A percentile compares a stretch with the other conserved stretches of the same genome.
Conservation (phyloP, 495 filamentous ascomycete genomes). For the Zalerion maritima region DNA sequence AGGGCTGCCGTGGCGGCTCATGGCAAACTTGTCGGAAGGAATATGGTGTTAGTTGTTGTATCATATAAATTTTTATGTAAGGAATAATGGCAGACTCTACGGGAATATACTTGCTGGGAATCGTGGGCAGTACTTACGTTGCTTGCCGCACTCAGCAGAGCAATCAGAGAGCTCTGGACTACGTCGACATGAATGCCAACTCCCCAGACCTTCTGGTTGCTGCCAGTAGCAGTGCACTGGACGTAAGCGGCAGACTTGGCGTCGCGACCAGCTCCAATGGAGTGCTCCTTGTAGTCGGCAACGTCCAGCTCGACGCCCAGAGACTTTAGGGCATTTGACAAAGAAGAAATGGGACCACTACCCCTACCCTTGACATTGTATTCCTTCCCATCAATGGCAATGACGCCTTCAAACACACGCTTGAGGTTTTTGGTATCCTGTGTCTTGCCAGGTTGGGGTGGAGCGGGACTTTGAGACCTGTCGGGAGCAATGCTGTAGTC, state of each 20-base stretch:
- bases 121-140: slow-evolving; percentile 71
- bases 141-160: slow-evolving; percentile 74
- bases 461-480: slow-evolving; percentile 61
- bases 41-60: slow-evolving; percentile 7
- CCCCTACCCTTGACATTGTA: slow-evolving; percentile 66
- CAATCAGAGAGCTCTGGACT: slow-evolving; percentile 81
- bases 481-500: slow-evolving; percentile 89
- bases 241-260: slow-evolving; percentile 91
- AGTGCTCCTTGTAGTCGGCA: slow-evolving; percentile 90
- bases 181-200: slow-evolving; percentile 93
- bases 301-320: slow-evolving; percentile 90
- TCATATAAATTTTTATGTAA: no score
- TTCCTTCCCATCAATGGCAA: slow-evolving; percentile 70
- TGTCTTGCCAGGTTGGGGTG: slow-evolving; percentile 50
- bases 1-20: slow-evolving; percentile 40
- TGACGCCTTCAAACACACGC: slow-evolving; percentile 74
- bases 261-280: slow-evolving; percentile 63
- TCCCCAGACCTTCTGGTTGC: slow-evolving; percentile 70
- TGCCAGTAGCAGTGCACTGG: slow-evolving; percentile 64
- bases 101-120: no score
- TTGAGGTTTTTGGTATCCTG: slow-evolving; percentile 63
- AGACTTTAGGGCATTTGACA: slow-evolving; percentile 65
- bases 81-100: no score
- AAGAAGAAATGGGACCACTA: slow-evolving; percentile 77
- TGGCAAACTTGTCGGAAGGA: slow-evolving; percentile 37